phyloP scores from a whole-genome alignment of 257 asterid species.

The Solanum piurae region DNA sequence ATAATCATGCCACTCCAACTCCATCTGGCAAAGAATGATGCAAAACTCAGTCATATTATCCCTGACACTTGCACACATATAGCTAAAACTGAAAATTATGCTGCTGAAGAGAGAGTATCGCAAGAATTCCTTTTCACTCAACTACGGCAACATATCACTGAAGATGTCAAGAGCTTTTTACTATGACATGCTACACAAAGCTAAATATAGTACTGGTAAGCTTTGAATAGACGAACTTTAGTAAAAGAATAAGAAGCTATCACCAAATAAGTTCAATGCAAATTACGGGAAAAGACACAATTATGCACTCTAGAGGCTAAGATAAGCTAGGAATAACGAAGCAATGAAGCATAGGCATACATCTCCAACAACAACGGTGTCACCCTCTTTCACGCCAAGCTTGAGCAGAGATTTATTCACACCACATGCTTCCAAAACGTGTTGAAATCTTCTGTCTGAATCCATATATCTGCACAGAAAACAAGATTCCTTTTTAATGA shows the following conservation, averaged over 20 bases:
- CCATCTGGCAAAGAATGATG: conserved; percentile 47
- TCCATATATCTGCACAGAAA: conserved; percentile 56
- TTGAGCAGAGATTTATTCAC: conserved; percentile 73
- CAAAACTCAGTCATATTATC: background rate
- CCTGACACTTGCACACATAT: background rate
- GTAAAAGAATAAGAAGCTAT: background rate
- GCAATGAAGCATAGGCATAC: conserved; percentile 19
- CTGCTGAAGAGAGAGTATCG: background rate
- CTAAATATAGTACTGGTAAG: background rate
- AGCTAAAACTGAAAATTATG: background rate
- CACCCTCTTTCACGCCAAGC: conserved; percentile 88
- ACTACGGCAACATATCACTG: background rate
- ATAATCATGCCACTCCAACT: conserved; percentile 73
- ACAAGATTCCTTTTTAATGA: background rate
- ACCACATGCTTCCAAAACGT: conserved; percentile 88
- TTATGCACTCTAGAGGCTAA: background rate
- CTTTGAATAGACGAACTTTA: background rate
- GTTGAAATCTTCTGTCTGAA: conserved; percentile 84
- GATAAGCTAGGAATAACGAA: background rate
- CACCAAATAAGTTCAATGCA: background rate
- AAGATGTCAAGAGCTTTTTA: background rate
- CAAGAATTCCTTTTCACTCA: background rate
- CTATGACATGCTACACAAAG: background rate
- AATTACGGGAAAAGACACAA: background rate
- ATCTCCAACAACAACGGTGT: conserved; percentile 85